phyloP scores from a whole-genome alignment of 2,329 filamentous ascomycete species.

The Didymella exigua region DNA sequence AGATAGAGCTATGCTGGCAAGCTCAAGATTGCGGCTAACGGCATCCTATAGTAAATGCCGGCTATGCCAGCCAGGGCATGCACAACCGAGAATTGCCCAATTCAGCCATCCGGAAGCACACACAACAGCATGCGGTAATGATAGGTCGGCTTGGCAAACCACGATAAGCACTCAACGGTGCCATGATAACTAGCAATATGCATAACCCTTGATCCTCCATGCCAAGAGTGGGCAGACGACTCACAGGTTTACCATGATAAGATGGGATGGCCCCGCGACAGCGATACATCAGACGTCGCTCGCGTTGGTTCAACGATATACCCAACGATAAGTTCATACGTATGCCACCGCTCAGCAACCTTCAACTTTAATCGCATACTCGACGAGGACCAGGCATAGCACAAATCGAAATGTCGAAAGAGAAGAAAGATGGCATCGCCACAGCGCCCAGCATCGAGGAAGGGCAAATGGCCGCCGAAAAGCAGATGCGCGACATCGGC shows the following conservation, averaged over 20 bases:
- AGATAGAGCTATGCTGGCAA: neutral
- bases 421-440: conserved; percentile 32
- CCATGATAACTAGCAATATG: conserved; percentile 18
- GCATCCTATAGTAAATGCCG: neutral
- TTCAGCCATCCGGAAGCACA: conserved; percentile 32
- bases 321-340: neutral
- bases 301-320: neutral
- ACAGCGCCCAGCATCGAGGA: conserved; percentile 35
- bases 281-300: neutral
- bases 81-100: conserved; percentile 27
- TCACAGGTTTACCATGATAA: conserved; percentile 4
- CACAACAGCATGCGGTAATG: conserved; percentile 13
- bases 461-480: conserved; percentile 36
- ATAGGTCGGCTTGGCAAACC: conserved; percentile 22
- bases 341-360: neutral
- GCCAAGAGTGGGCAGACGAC: conserved; percentile 13
- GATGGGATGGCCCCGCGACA: neutral
- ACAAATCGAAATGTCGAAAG: conserved; percentile 27
- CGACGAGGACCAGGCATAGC: neutral
- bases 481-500: conserved; percentile 52
- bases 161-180: conserved; percentile 24
- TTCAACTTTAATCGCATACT: neutral
- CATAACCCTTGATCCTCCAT: conserved; percentile 12
- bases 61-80: conserved; percentile 18
- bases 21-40: conserved; percentile 3